These are phyloP conservation scores for Kwoniella newhampshirensis DNA, from an alignment of 768 basidiomycete species.

Conservation along the genomic window DNA sequence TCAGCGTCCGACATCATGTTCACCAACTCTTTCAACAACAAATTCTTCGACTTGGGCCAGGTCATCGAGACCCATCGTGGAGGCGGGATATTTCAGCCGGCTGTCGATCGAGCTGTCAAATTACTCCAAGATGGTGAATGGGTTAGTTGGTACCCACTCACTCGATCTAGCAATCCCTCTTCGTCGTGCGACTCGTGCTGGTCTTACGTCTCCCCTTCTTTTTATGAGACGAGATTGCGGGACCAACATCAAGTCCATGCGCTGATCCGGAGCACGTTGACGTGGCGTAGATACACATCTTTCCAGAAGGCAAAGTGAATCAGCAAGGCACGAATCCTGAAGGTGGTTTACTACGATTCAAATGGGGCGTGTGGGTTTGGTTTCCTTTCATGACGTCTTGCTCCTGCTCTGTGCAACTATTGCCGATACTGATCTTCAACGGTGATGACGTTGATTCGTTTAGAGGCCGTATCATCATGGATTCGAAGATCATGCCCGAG, in stretches of 20 bases:
- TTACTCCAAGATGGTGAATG: slow-evolving; percentile 79
- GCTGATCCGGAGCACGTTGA: no score
- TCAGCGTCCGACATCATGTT: slow-evolving; percentile 78
- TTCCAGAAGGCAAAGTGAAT: slow-evolving; percentile 83
- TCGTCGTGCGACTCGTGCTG: background rate
- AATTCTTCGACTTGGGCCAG: slow-evolving; percentile 85
- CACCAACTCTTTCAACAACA: slow-evolving; percentile 84
- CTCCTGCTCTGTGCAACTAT: background rate
- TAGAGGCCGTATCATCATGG: slow-evolving; percentile 82
- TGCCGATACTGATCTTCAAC: slow-evolving; percentile 9
- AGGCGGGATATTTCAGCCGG: slow-evolving; percentile 81
- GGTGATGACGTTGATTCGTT: no score
- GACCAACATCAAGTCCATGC: no score
- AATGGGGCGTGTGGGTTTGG: slow-evolving; percentile 86
- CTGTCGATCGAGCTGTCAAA: slow-evolving; percentile 77
- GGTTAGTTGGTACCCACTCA: slow-evolving; percentile 59
- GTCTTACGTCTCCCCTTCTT: no score
- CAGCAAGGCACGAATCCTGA: slow-evolving; percentile 57
- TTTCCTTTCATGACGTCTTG: background rate
- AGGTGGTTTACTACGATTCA: slow-evolving; percentile 68
- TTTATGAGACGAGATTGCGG: no score
- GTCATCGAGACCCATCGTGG: slow-evolving; percentile 90
- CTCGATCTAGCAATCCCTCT: background rate
- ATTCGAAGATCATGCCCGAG: slow-evolving; percentile 64
- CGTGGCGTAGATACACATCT: slow-evolving; percentile 74